phyloP scores from a whole-genome alignment of 1,284 basidiomycete genomes.

The Irpex rosettiformis region DNA sequence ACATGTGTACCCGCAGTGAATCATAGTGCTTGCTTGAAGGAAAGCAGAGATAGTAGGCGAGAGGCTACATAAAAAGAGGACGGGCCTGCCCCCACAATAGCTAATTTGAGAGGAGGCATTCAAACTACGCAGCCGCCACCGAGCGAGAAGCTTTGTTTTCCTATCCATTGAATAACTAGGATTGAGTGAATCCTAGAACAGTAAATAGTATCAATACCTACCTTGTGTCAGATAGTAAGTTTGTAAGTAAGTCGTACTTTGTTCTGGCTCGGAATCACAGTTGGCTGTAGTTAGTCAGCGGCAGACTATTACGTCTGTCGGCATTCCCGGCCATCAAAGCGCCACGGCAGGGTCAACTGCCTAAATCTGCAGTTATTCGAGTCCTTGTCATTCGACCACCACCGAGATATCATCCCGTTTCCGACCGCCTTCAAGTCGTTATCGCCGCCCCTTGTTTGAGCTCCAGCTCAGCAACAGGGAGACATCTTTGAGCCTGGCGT shows the following conservation, averaged over 20 bases:
- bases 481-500: no score
- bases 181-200: no score
- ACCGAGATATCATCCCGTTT: not conserved
- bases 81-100: constrained; percentile 87
- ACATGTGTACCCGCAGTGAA: constrained; percentile 77
- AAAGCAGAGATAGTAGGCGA: constrained; percentile 64
- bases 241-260: no score
- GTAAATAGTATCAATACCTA: no score
- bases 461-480: no score
- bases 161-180: no score
- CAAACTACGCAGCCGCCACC: not conserved
- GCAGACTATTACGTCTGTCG: not conserved
- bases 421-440: not conserved
- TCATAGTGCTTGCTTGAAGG: constrained; percentile 33
- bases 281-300: no score
- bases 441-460: not conserved
- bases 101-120: constrained; percentile 54
- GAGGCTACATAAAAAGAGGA: constrained; percentile 95
- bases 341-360: not conserved
- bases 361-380: not conserved
- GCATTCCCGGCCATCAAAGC: not conserved
- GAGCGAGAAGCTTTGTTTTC: no score
- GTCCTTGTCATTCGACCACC: not conserved
- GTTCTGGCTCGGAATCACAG: no score
- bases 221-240: no score